These are phyloP conservation scores for Ophiostoma perfectum DNA, from an alignment of 2,329 filamentous ascomycete genomes.

Conservation along the genomic window DNA sequence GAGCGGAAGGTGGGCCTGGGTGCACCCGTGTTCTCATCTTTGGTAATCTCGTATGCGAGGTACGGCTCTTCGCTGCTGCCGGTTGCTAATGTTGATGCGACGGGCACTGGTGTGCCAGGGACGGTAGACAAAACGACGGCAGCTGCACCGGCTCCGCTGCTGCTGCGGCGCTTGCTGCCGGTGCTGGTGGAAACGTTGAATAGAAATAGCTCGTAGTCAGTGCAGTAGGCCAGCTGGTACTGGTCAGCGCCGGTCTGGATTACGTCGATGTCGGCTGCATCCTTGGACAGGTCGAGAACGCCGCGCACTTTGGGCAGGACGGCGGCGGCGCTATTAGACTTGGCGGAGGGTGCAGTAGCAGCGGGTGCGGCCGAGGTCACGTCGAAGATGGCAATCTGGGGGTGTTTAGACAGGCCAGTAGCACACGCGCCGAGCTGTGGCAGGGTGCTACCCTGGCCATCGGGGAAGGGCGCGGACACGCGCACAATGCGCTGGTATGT, in stretches of 20 bases:
- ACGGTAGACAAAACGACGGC: not conserved
- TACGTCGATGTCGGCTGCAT: slow-evolving; percentile 67
- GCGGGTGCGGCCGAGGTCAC: slow-evolving; percentile 38
- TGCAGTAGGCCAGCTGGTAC: slow-evolving; percentile 73
- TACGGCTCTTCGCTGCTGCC: slow-evolving; percentile 39
- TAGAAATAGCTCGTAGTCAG: slow-evolving; percentile 67
- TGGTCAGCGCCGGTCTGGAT: slow-evolving; percentile 54
- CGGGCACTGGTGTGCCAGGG: not conserved
- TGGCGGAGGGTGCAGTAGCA: not conserved
- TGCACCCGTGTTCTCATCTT: slow-evolving; percentile 37
- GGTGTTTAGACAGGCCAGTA: slow-evolving; percentile 65
- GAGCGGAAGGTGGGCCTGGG: slow-evolving; percentile 50
- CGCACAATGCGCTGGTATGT: slow-evolving; percentile 56
- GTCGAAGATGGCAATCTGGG: slow-evolving; percentile 77
- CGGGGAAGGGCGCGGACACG: slow-evolving; percentile 44
- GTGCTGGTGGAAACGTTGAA: slow-evolving; percentile 49
- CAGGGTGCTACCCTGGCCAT: slow-evolving; percentile 36
- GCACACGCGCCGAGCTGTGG: slow-evolving; percentile 70
- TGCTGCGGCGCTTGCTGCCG: slow-evolving; percentile 24
- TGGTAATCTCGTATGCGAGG: slow-evolving; percentile 52
- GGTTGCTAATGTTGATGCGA: not conserved
- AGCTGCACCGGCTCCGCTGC: not conserved
- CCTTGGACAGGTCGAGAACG: slow-evolving; percentile 46
- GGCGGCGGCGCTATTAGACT: slow-evolving; percentile 5
- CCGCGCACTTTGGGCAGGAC: slow-evolving; percentile 42